Conservation (phyloP, 768 basidiomycete species). For the Sistotremastrum niveocremeum region DNA sequence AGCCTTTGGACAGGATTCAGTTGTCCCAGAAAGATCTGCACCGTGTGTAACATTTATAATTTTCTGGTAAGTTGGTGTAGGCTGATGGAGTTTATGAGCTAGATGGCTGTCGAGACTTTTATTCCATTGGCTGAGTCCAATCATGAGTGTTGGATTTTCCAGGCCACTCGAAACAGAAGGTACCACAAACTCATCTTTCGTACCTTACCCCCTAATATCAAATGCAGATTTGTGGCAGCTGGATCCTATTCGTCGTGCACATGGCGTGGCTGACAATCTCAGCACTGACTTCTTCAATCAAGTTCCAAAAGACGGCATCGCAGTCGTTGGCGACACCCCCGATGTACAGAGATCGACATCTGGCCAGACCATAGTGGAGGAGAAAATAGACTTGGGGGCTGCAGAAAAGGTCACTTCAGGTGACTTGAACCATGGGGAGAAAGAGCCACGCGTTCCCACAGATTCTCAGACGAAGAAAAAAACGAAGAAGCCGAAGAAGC, state of each 20-base stretch:
- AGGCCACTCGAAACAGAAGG: slow-evolving; percentile 46
- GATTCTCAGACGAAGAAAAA: background rate
- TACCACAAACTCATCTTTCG: slow-evolving; percentile 7
- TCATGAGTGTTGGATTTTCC: slow-evolving; percentile 44
- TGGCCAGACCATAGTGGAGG: background rate
- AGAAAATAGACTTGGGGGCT: slow-evolving; percentile 4
- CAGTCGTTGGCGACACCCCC: slow-evolving; percentile 15
- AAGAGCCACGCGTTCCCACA: too few relatives aligned
- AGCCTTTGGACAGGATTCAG: slow-evolving; percentile 31
- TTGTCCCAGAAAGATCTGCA: slow-evolving; percentile 27
- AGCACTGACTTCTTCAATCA: slow-evolving; percentile 36
- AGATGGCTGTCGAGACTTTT: slow-evolving; percentile 33
- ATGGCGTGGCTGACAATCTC: slow-evolving; percentile 25
- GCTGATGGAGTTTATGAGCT: slow-evolving; percentile 6
- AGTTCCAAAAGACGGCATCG: slow-evolving; percentile 33
- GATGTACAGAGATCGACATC: background rate
- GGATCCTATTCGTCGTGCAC: slow-evolving; percentile 24
- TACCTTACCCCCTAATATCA: background rate
- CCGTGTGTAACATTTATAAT: slow-evolving; percentile 14
- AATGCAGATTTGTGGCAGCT: slow-evolving; percentile 42
- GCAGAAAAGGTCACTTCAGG: slow-evolving; percentile 5
- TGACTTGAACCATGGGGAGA: background rate
- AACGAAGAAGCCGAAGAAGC: slow-evolving; percentile 7
- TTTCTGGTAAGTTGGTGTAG: background rate
- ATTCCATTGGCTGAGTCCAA: slow-evolving; percentile 40